Base-by-base conservation (phyloP, 805 yeast genomes). In the Schizosaccharomyces cryophilus region DNA sequence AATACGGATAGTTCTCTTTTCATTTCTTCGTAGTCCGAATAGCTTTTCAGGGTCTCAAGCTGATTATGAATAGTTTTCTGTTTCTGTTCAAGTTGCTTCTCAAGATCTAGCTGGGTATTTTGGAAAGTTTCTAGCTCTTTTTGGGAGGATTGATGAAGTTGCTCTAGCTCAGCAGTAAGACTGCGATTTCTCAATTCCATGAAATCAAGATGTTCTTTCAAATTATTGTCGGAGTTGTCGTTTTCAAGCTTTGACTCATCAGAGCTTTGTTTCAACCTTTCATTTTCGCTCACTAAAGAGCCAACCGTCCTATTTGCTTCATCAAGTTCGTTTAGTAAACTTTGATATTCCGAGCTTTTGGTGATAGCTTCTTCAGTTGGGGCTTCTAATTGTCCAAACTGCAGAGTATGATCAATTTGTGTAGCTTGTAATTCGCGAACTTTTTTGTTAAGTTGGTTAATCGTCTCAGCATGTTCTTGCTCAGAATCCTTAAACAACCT, bases 21-120 rank as follows among this genome's bases (percentile, higher is more conserved):
- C 59, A 88, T 69, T 64, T 86, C 88, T 61, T 85, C 88, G 70
- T 89, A 88, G 68, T 88, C 95, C 1, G 76, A 72, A 60, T 81
- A 79, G 40, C 73, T 69, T 2, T 73, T 72, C 55, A 84, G 62
- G 78, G 77, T 30, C 72, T 71, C 66, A 78, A 79, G 64, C 85
- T 72, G 4, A 69, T 68, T 9, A 73, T 73, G 40, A 30, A 79
- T 69, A 68, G 84, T 90, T 17, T 70, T 69, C n/a, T 71, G 69
- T 63, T 78, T 73, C 55, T 78, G 78, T 21, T 62, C 60, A 26
- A 45, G 40, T 21, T 66, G 66, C n/a, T 64, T 62, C 59, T 63
- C 60, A 21, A 65, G 54, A 19, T 42, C 42, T 19, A 6, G 30
- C 3, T 21, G 24, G 3, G 29, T 24, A 5, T 5, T 19, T n/a